Conservation (phyloP, 1,284 basidiomycete species). For the Ganoderma multipileum region DNA sequence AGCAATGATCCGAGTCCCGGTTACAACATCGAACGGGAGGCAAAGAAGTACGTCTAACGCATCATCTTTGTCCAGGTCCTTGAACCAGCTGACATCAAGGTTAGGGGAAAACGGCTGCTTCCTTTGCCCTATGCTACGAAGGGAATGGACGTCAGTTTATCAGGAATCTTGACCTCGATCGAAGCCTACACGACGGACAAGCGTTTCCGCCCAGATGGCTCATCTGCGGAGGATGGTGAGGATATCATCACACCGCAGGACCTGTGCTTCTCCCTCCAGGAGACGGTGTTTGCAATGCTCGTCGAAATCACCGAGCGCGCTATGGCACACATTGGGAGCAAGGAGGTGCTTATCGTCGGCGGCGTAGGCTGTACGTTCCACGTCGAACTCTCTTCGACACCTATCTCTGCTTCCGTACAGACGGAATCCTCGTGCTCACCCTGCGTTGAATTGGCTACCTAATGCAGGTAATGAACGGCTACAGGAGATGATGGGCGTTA, state of each 20-base stretch:
- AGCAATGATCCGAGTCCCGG: conserved; percentile 97
- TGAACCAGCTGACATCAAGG: conserved; percentile 11
- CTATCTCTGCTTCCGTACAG: neutral
- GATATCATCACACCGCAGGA: conserved; percentile 93
- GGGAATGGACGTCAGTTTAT: conserved; percentile 98
- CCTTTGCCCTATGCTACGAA: conserved; percentile 96
- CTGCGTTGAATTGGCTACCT: conserved; percentile 2
- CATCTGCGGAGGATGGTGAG: conserved; percentile 48
- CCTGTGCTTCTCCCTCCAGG: conserved; percentile 96
- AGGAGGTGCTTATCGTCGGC: conserved; percentile 96
- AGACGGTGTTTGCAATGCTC: conserved; percentile 98
- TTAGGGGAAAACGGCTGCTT: conserved; percentile 77
- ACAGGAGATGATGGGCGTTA: conserved; percentile 99
- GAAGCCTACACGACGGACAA: conserved; percentile 90
- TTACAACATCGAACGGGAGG: conserved; percentile 98
- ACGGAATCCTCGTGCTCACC: neutral
- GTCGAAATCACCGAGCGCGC: conserved; percentile 99
- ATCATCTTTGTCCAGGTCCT: neutral
- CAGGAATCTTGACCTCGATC: conserved; percentile 89
- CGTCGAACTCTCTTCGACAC: conserved; percentile 15
- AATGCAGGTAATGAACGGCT: conserved; percentile 84
- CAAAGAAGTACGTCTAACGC: conserved; percentile 71
- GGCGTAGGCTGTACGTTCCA: conserved; percentile 92
- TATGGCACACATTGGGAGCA: conserved; percentile 98
- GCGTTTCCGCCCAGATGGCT: conserved; percentile 62